Evolutionary conservation across 257 asterid species (phyloP).

Genomic region (Jacaranda copaia): DNA sequence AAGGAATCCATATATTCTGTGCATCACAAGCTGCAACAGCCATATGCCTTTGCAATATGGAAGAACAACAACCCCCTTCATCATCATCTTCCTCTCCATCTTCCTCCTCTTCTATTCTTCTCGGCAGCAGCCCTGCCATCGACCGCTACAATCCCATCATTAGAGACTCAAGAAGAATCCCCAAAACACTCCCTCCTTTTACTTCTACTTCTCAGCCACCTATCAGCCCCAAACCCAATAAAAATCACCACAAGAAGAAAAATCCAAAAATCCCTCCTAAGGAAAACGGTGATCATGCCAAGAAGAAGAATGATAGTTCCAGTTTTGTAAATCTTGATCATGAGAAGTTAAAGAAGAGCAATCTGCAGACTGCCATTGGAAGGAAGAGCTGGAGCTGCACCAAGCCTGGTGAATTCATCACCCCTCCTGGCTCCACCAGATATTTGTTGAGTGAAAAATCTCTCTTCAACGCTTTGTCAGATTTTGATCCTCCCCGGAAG

Average conservation of each 20-base stretch:
- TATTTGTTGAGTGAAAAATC: conserved; percentile 64
- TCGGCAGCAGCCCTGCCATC: conserved; percentile 59
- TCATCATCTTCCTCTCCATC: conserved; percentile 44
- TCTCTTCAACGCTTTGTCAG: conserved; percentile 44
- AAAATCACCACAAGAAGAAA: conserved; percentile 35
- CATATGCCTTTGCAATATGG: conserved; percentile 58
- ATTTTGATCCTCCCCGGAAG: conserved; percentile 44
- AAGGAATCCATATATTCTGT: conserved; percentile 67
- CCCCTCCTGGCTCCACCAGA: conserved; percentile 80
- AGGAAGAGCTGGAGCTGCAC: conserved; percentile 69
- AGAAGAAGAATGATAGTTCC: conserved; percentile 5
- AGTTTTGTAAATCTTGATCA: neutral
- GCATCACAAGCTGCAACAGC: conserved; percentile 73
- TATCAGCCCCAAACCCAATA: conserved; percentile 40
- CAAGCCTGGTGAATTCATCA: conserved; percentile 59
- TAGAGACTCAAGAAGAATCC: conserved; percentile 50
- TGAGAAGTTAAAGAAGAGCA: neutral
- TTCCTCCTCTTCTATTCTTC: conserved; percentile 31
- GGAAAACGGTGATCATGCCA: conserved; percentile 9
- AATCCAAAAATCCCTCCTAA: conserved; percentile 26
- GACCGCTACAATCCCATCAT: conserved; percentile 65
- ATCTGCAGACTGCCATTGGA: neutral
- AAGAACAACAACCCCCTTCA: conserved; percentile 30
- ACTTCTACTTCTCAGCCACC: conserved; percentile 32
- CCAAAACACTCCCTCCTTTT: conserved; percentile 35